phyloP scores from a whole-genome alignment of 352 stramenopile species.

The Aphanomyces invadans region DNA sequence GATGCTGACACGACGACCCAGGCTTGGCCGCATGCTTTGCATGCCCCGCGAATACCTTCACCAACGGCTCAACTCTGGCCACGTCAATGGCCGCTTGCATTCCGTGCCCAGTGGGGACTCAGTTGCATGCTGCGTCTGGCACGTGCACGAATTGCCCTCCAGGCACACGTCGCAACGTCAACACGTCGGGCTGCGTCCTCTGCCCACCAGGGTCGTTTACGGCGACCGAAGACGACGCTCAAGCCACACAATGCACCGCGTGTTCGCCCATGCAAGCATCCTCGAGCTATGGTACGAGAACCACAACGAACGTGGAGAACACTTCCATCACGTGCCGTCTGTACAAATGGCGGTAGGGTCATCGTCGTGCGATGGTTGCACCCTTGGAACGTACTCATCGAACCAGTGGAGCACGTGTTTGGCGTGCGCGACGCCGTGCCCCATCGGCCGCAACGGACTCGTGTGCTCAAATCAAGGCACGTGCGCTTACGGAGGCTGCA shows the following conservation, averaged over 20 bases:
- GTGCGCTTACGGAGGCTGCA: constrained; percentile 46
- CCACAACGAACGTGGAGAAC: too few species aligned
- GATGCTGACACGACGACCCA: too few species aligned
- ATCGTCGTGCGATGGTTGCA: constrained; percentile 33
- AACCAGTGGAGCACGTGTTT: constrained; percentile 48
- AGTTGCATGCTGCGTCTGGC: constrained; percentile 26
- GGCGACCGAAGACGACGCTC: constrained; percentile 24
- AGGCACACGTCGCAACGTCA: constrained; percentile 26
- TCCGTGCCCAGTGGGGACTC: constrained; percentile 38
- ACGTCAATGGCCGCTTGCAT: constrained; percentile 36
- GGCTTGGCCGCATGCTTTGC: constrained; percentile 26
- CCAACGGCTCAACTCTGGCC: constrained; percentile 22
- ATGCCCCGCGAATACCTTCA: constrained; percentile 38
- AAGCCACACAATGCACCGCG: constrained; percentile 30
- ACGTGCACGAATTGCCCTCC: constrained; percentile 1
- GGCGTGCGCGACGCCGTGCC: constrained; percentile 36
- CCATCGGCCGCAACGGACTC: constrained; percentile 44
- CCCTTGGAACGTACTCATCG: constrained; percentile 37
- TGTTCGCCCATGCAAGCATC: constrained; percentile 32
- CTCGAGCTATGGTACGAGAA: constrained; percentile 26
- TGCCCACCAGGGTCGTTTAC: constrained; percentile 39
- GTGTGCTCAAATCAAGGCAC: constrained; percentile 48
- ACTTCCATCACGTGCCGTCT: too few species aligned
- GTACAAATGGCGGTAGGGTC: constrained; percentile 27
- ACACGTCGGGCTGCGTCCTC: constrained; percentile 27